Evolutionary conservation across 768 basidiomycete species (phyloP), one percentile per base, ranked within the genome.

Genomic region (Xerocomellus intermedius): DNA sequence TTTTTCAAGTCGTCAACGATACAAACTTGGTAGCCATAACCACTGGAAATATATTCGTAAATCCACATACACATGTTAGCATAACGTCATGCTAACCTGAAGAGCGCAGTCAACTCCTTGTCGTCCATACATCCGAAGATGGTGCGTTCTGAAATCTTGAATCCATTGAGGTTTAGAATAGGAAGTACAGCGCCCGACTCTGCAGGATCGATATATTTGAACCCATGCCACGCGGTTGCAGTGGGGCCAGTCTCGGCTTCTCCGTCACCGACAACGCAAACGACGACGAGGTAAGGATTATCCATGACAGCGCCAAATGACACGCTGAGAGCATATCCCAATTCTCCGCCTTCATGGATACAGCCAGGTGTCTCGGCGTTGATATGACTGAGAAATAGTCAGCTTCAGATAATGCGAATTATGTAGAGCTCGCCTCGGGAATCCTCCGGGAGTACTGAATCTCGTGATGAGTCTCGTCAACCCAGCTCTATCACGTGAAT

Each of bases 141-240:
- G 16, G 94, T 95, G 36, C 91, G 82, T 66, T 94, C 91, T 0
- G 89, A 91, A 57, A 95, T 94, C 77, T 94, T 89, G 80, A 91
- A 92, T 16, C 89, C 87, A 59, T 94, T 94, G 58, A 88, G 82
- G 65, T 94, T 90, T 2, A 97, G 76, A 58, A 95, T 91, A 24
- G 93, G 94, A n/a, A 97, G 75, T 19, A 95, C 91, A 0, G 94
- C 92, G 19, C 94, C 93, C 3, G 87, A 89, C 72, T 94, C 93
- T 16, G 82, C 82, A 22, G 94, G 93, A 66, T 97, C 92, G 62
- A 95, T 83, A 67, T 87, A 97, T 76, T 97, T 94, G 82, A 78
- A 86, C 7, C 80, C 86, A 63, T 93, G 91, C 89, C 91, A 94
- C 19, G 87, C 86, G 16, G 79, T 76, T 7, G 89, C 87, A 36